Conservation (phyloP, 805 yeast genomes). For the Kazachstania africana region DNA sequence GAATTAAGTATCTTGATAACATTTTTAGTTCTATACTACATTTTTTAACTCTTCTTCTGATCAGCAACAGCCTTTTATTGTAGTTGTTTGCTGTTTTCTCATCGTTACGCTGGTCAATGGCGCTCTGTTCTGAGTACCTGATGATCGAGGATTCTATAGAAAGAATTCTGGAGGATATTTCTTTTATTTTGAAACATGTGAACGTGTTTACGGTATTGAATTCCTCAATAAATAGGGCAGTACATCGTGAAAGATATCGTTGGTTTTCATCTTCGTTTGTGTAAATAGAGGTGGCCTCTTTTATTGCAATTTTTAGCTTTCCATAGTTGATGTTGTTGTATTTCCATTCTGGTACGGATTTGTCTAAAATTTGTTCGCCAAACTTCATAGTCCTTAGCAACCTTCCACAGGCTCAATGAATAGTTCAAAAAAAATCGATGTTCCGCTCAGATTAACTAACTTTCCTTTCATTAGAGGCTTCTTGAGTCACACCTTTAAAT, state of each 20-base stretch:
- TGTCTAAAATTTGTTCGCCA: constrained; percentile 60
- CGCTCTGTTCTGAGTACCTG: constrained; percentile 1
- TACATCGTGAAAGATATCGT: constrained; percentile 1
- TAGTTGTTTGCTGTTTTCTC: neutral
- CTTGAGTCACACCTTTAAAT: too few relatives aligned
- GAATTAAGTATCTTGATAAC: constrained; percentile 41
- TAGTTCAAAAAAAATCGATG: too few relatives aligned
- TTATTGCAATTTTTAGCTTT: constrained; percentile 55
- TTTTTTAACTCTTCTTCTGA: constrained; percentile 8
- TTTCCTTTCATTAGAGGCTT: too few relatives aligned
- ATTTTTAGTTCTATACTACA: constrained; percentile 34
- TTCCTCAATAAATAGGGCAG: constrained; percentile 13
- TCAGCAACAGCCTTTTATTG: constrained; percentile 6
- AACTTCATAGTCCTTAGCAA: constrained; percentile 54
- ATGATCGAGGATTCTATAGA: constrained; percentile 19
- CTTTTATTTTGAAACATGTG: constrained; percentile 21
- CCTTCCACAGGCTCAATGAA: too few relatives aligned
- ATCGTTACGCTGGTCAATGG: neutral
- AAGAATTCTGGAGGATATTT: constrained; percentile 17
- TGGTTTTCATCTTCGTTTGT: neutral
- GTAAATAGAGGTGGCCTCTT: constrained; percentile 36
- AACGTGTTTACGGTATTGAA: constrained; percentile 19
- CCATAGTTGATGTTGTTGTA: constrained; percentile 76
- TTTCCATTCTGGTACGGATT: constrained; percentile 84
- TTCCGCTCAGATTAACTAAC: too few relatives aligned